Evolutionary conservation across 768 basidiomycete genomes (phyloP), one percentile per base, ranked within the genome.

Genomic region (Amanita jacksonii): DNA sequence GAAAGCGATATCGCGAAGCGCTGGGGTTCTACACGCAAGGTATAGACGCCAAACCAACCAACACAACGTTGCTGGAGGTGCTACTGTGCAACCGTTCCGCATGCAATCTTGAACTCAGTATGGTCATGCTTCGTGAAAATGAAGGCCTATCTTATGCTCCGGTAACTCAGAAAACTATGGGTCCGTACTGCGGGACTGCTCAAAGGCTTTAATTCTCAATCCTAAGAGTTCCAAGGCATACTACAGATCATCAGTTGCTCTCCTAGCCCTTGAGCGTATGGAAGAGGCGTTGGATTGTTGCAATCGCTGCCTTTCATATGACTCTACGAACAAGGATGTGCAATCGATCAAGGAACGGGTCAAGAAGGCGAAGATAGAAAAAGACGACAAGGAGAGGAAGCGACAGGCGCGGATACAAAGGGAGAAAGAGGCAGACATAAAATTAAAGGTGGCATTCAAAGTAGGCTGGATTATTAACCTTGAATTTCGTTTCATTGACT

Each of bases 1-100:
- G 82, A 22, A 89, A 87, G 56, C 76, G 87, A 33, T 85, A 77
- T 60, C 76, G 87, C 28, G 92, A 98, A 59, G 96, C 96, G 1
- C 48, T 82, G 6, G 77, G 79, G 1, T 96, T 97, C 60, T 99
- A 98, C 60, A 79, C 82, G 0, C 87, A 93, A 59, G 94, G 85
- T 1, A 54, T 98, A 19, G 88, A 92, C 45, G 87, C 85, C 15
- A 78, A 85, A 45, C 88, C 92, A 8, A 74, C 76, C 20, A 79
- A 88, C 51, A 45, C 50, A 6, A 49, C 52, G 10, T 53, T 89
- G 8, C 65, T 66, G 35, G 83, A 84, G 51, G 80, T 80, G 0
- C 67, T 99, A 16, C 65, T 88, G 34, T 79, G 81, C 57, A 99
- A 99, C 62, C 77, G 93, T 32, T 91, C 94, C 4, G 93, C 91